These are phyloP conservation scores for Torulaspora indica DNA, from an alignment of 805 yeast species.

Conservation along the genomic window DNA sequence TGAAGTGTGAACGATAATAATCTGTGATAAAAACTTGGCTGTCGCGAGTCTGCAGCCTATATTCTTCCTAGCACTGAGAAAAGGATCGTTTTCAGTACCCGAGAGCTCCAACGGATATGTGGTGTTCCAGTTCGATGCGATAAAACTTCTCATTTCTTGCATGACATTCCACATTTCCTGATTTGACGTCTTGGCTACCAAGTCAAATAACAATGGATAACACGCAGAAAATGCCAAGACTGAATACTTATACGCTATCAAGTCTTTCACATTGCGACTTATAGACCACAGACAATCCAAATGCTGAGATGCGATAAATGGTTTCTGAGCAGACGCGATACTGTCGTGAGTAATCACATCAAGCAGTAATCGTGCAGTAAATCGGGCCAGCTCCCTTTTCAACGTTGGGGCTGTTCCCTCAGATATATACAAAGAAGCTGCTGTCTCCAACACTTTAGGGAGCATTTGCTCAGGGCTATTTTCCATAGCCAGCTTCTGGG, in stretches of 20 bases:
- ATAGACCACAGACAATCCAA: slow-evolving; percentile 27
- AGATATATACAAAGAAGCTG: slow-evolving; percentile 20
- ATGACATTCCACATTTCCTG: slow-evolving; percentile 51
- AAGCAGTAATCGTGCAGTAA: slow-evolving; percentile 23
- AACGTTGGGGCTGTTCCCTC: slow-evolving; percentile 9
- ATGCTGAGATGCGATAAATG: slow-evolving; percentile 31
- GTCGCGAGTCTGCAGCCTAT: slow-evolving; percentile 61
- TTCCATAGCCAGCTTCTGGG: slow-evolving; percentile 31
- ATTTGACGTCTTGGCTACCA: slow-evolving; percentile 42
- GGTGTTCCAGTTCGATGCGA: slow-evolving; percentile 59
- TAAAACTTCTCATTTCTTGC: slow-evolving; percentile 49
- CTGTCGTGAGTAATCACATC: slow-evolving; percentile 25
- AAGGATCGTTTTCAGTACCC: slow-evolving; percentile 23
- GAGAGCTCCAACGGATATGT: slow-evolving; percentile 47
- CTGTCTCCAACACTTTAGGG: slow-evolving; percentile 34
- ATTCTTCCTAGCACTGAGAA: slow-evolving; percentile 43
- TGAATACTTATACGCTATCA: slow-evolving; percentile 36
- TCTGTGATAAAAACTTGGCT: slow-evolving; percentile 63
- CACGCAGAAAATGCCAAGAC: slow-evolving; percentile 40
- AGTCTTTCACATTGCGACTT: slow-evolving; percentile 28
- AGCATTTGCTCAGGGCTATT: slow-evolving; percentile 30
- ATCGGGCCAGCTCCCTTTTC: slow-evolving; percentile 19
- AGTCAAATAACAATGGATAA: slow-evolving; percentile 45
- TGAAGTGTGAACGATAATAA: slow-evolving; percentile 52
- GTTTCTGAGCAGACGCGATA: slow-evolving; percentile 28